Percentiles rank a stretch among this genome's conserved stretches.
phyloP scores from a whole-genome alignment of 345 rosid genomes.

The Hibiscus mutabilis region DNA sequence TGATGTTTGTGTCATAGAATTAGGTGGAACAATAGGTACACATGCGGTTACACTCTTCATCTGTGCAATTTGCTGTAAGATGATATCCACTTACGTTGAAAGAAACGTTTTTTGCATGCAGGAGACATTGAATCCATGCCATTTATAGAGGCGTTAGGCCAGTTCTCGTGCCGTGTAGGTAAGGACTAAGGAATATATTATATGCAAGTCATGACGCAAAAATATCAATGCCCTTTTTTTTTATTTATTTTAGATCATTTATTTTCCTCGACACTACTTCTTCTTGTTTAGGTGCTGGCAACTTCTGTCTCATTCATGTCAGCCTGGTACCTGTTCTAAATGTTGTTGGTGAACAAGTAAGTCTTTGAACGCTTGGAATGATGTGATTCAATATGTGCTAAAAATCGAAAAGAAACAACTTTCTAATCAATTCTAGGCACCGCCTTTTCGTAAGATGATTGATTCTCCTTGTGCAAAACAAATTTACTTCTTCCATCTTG shows the following conservation, averaged over 20 bases:
- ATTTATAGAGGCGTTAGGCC: conserved; percentile 93
- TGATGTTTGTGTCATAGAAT: conserved; percentile 96
- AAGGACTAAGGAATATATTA: conserved; percentile 18
- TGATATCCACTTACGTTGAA: conserved; percentile 8
- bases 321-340: conserved; percentile 94
- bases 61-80: background rate
- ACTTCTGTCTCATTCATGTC: conserved; percentile 94
- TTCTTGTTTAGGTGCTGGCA: conserved; percentile 56
- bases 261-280: conserved; percentile 8
- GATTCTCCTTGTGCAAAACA: background rate
- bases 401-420: too few species aligned
- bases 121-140: conserved; percentile 99
- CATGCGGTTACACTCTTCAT: background rate
- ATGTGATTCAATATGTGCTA: background rate
- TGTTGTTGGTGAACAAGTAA: conserved; percentile 98
- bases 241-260: background rate
- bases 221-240: background rate
- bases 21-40: conserved; percentile 96
- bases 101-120: conserved; percentile 24
- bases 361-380: background rate
- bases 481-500: background rate
- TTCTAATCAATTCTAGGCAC: background rate
- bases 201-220: background rate
- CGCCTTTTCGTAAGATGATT: background rate
- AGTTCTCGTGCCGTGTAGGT: conserved; percentile 91